A percentile compares a stretch with the other conserved stretches of the same genome.
Conservation (phyloP, 306 rosid genomes). For the Fragaria vesca region DNA sequence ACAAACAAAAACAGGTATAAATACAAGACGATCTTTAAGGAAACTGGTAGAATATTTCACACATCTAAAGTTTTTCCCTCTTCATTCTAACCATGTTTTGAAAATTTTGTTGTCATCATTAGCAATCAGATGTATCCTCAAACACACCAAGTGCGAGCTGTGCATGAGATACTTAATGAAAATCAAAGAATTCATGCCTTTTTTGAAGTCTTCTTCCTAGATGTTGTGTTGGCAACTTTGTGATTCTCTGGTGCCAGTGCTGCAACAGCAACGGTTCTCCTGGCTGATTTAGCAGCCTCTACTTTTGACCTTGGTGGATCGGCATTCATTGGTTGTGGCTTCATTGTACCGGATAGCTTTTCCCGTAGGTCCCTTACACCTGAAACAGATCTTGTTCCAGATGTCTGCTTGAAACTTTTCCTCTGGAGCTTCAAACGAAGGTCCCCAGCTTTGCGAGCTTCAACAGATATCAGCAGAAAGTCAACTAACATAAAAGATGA, state of each 20-base stretch:
- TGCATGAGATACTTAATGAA: not conserved
- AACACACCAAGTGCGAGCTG: not conserved
- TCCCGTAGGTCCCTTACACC: conserved; percentile 83
- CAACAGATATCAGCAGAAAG: conserved; percentile 51
- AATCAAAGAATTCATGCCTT: conserved; percentile 47
- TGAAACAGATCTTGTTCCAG: conserved; percentile 60
- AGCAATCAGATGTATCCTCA: not conserved
- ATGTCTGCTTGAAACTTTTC: conserved; percentile 66
- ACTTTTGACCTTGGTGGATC: conserved; percentile 66
- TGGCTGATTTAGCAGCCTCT: conserved; percentile 45
- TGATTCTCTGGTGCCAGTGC: conserved; percentile 45
- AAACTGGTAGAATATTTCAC: not conserved
- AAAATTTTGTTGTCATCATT: not conserved
- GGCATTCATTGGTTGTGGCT: conserved; percentile 53
- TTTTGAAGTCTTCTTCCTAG: conserved; percentile 52
- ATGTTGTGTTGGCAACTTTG: conserved; percentile 49
- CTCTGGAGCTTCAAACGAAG: conserved; percentile 93
- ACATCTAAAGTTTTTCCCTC: not conserved
- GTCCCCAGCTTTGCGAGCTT: conserved; percentile 76
- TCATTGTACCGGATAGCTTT: conserved; percentile 76
- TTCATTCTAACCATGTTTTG: not conserved
- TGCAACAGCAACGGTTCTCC: conserved; percentile 45
- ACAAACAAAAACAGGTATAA: not conserved
- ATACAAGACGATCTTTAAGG: not conserved
- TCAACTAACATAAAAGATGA: conserved; percentile 48